Percentiles rank a stretch among this genome's conserved stretches.
These are phyloP conservation scores for Fallopia convolvulus DNA, from an alignment of 148 eudicot genomes.

Conservation along the genomic window DNA sequence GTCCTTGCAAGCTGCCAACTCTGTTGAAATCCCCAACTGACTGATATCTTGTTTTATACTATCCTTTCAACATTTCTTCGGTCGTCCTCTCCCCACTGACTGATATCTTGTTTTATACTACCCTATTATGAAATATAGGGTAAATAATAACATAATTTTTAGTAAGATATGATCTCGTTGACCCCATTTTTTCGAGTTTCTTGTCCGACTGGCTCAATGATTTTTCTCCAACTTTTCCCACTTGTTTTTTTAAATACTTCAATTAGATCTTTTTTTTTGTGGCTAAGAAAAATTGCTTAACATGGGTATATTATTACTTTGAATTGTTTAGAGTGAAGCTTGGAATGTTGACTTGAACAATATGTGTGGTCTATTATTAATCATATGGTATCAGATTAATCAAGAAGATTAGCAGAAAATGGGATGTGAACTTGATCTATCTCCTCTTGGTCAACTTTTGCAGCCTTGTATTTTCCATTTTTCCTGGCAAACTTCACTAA, in stretches of 20 bases:
- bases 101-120: too few species aligned
- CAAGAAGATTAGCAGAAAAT: not conserved
- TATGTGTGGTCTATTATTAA: not conserved
- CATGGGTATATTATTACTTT: not conserved
- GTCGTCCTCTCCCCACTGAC: too few species aligned
- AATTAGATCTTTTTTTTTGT: not conserved
- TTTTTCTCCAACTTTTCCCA: not conserved
- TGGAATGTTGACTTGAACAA: not conserved
- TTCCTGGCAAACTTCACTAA: not conserved
- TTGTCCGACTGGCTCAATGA: not conserved
- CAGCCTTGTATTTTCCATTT: not conserved
- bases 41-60: too few species aligned
- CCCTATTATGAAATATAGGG: too few species aligned
- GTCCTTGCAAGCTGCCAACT: too few species aligned
- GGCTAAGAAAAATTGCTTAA: not conserved
- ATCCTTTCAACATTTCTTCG: too few species aligned
- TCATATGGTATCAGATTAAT: too few species aligned
- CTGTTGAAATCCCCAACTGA: too few species aligned
- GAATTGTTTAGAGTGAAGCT: not conserved
- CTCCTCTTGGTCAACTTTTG: not conserved
- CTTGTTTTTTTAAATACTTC: not conserved
- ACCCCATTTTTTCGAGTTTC: not conserved
- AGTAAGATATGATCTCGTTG: not conserved
- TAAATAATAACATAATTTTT: too few species aligned
- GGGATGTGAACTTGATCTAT: not conserved